Base-by-base conservation (phyloP, 2,329 filamentous ascomycete species). In the Colletotrichum lentis region DNA sequence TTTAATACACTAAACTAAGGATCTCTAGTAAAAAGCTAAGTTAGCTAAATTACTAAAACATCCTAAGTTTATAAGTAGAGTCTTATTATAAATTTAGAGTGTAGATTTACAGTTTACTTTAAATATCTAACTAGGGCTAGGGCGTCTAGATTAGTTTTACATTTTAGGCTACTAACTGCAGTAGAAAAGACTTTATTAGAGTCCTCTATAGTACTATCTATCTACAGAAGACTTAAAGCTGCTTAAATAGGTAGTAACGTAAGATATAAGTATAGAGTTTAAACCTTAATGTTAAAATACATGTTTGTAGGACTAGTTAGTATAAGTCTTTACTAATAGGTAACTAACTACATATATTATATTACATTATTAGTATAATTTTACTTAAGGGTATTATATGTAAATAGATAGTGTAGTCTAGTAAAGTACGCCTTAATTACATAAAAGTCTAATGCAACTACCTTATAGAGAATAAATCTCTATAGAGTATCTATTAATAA, bases 111-210 rank as follows among this genome's bases (percentile, higher is more conserved):
- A 8, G 46, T 50, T 60, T 0, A 50, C 16, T 27, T 52, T 60
- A 14, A 60, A 60, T 3, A 60, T 60, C 24, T 12, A 60, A 53
- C 16, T 37, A 62, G 37, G 59, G 41, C 41, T n/a, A 47, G 41
- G 50, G 12, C 18, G 31, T 41, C 27, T 62, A 3, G n/a, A 55
- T 49, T 6, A 62, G 20, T 53, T 43, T 10, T 31, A 53, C 14
- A 61, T 53, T 47, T 18, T 11, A 10, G 12, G 50, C 41, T 27
- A 62, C 41, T 8, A 27, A 16, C 24, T 62, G 24, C 41, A 39
- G 27, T 62, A 7, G 41, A 39, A 55, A 27, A 35, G 14, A 35
- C n/a, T 27, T 22, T 54, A 47, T 5, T 35, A 3, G 18, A 62
- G 55, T 22, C 27, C 27, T 27, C 7, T 62, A 14, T n/a, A 62